These are phyloP conservation scores for Fusarium concolor DNA, from an alignment of 2,329 filamentous ascomycete species.

Conservation along the genomic window DNA sequence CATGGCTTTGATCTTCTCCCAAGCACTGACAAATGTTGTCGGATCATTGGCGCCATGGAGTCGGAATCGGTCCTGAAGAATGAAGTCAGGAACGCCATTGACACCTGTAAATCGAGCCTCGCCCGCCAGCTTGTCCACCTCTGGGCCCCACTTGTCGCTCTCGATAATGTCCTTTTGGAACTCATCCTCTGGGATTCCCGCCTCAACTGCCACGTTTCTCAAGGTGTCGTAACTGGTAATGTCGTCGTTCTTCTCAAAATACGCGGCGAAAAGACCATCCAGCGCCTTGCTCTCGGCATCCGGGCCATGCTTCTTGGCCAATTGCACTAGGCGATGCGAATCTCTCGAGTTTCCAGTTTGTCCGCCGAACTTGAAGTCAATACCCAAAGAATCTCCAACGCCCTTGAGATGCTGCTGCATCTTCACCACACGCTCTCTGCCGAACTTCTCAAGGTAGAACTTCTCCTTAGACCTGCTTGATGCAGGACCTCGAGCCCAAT, in stretches of 20 bases:
- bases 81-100: slow-evolving; percentile 78
- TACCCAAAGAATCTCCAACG: slow-evolving; percentile 52
- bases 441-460: slow-evolving; percentile 65
- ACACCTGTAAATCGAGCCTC: slow-evolving; percentile 55
- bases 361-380: slow-evolving; percentile 69
- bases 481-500: slow-evolving; percentile 47
- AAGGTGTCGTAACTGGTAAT: slow-evolving; percentile 57
- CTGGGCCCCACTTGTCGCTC: slow-evolving; percentile 61
- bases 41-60: slow-evolving; percentile 77
- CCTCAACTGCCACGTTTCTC: slow-evolving; percentile 47
- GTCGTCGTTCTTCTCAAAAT: slow-evolving; percentile 59
- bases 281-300: slow-evolving; percentile 69
- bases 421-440: slow-evolving; percentile 66
- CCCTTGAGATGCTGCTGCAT: slow-evolving; percentile 48
- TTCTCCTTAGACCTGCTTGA: slow-evolving; percentile 53
- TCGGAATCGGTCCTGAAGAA: slow-evolving; percentile 74
- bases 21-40: slow-evolving; percentile 72
- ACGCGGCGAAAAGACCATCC: slow-evolving; percentile 55
- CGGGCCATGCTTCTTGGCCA: slow-evolving; percentile 61
- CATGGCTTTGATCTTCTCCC: slow-evolving; percentile 65
- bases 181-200: slow-evolving; percentile 60
- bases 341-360: slow-evolving; percentile 82
- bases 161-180: slow-evolving; percentile 54
- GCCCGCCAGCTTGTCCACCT: slow-evolving; percentile 49
- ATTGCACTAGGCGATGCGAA: slow-evolving; percentile 72